phyloP scores from a whole-genome alignment of 2,329 filamentous ascomycete species.

The Fusarium nanum region DNA sequence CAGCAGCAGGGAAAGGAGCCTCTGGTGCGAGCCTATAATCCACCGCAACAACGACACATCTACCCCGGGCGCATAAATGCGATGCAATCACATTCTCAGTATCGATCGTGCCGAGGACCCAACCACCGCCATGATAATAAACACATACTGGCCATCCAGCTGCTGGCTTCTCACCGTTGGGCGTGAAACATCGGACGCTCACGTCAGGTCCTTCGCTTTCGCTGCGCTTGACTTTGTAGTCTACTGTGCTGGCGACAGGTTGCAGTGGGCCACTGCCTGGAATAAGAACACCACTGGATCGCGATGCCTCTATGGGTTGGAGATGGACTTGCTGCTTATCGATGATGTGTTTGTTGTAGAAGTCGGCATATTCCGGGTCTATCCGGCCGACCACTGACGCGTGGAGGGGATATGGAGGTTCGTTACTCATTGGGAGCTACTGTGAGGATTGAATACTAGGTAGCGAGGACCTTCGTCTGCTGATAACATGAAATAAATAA shows the following conservation, averaged over 20 bases:
- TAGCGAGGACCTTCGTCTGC: rapidly evolving
- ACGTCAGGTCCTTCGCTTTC: slow-evolving; percentile 15
- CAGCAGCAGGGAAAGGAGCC: slow-evolving; percentile 8
- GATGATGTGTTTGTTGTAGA: slow-evolving; percentile 25
- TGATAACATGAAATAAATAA: background rate
- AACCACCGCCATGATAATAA: slow-evolving; percentile 20
- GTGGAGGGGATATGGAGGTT: slow-evolving; percentile 13
- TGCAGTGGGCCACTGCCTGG: slow-evolving; percentile 8
- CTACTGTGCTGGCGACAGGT: background rate
- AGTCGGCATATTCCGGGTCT: background rate
- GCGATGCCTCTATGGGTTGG: slow-evolving; percentile 2
- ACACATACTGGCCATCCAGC: slow-evolving; percentile 18
- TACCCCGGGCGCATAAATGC: background rate
- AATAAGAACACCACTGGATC: background rate
- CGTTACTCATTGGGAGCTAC: background rate
- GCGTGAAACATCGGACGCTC: slow-evolving; percentile 6
- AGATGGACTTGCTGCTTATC: slow-evolving; percentile 25
- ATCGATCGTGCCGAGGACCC: slow-evolving; percentile 17
- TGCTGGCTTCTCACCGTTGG: background rate
- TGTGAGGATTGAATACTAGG: background rate
- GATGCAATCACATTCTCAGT: slow-evolving; percentile 25
- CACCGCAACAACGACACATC: slow-evolving; percentile 13
- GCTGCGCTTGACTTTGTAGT: slow-evolving; percentile 2
- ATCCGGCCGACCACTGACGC: background rate
- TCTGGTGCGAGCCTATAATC: slow-evolving; percentile 15